Evolutionary conservation across 2,329 filamentous ascomycete genomes (phyloP).

Genomic region (Dactylella cylindrospora): DNA sequence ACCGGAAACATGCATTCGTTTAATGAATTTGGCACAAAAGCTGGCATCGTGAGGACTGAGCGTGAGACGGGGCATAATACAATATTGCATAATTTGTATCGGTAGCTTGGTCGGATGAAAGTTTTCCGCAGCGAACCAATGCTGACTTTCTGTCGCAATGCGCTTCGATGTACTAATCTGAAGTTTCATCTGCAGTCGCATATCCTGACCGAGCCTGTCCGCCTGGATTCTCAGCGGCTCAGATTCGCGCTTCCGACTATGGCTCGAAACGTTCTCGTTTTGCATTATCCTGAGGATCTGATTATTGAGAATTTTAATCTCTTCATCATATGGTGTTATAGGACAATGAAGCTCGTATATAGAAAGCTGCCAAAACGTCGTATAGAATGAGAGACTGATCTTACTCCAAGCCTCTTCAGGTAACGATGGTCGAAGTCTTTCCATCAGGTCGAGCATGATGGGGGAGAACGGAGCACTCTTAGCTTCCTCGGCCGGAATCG

Average conservation of each 20-base stretch:
- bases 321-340: slow-evolving; percentile 73
- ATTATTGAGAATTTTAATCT: slow-evolving; percentile 68
- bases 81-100: slow-evolving; percentile 80
- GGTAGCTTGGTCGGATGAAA: slow-evolving; percentile 68
- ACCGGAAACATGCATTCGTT: slow-evolving; percentile 79
- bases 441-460: slow-evolving; percentile 72
- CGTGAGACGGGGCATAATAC: slow-evolving; percentile 82
- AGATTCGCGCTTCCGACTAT: slow-evolving; percentile 61
- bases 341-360: slow-evolving; percentile 79
- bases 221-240: slow-evolving; percentile 69
- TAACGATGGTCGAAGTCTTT: slow-evolving; percentile 64
- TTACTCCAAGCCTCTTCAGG: slow-evolving; percentile 67
- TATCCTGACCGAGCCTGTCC: slow-evolving; percentile 71
- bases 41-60: slow-evolving; percentile 85
- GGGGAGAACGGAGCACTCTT: slow-evolving; percentile 63
- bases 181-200: slow-evolving; percentile 67
- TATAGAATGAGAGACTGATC: slow-evolving; percentile 78
- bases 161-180: slow-evolving; percentile 68
- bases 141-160: slow-evolving; percentile 71
- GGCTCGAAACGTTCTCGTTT: slow-evolving; percentile 60
- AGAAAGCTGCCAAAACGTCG: slow-evolving; percentile 88
- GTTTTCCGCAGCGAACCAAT: slow-evolving; percentile 70
- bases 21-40: slow-evolving; percentile 82
- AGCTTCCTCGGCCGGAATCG: slow-evolving; percentile 50
- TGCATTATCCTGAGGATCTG: slow-evolving; percentile 70